Evolutionary conservation across 805 yeast species (phyloP).

Genomic region (Suhomyces faveliae): DNA sequence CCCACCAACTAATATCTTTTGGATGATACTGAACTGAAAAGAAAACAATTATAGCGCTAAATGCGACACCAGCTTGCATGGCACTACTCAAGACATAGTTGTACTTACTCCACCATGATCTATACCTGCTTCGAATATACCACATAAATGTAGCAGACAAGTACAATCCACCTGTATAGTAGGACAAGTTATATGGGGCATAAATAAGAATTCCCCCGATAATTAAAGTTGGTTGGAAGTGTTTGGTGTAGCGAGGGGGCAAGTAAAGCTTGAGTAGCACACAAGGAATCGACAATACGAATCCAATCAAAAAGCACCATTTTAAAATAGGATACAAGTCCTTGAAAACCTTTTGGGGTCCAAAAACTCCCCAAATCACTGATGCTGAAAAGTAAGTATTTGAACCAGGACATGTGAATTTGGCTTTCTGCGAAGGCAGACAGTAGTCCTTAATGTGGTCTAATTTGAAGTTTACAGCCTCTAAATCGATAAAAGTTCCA

Average conservation of each 20-base stretch:
- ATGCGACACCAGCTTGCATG: conserved; percentile 34
- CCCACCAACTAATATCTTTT: conserved; percentile 31
- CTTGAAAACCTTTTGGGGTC: conserved; percentile 28
- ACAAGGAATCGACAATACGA: conserved; percentile 23
- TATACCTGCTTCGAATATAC: conserved; percentile 23
- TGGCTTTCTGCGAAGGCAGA: conserved; percentile 36
- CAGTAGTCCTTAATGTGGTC: conserved; percentile 40
- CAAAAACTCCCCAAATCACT: conserved; percentile 61
- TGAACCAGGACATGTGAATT: conserved; percentile 39
- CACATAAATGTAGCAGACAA: conserved; percentile 25
- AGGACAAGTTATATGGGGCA: conserved; percentile 34
- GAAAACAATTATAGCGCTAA: conserved; percentile 32
- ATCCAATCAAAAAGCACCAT: conserved; percentile 36
- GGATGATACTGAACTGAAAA: conserved; percentile 36
- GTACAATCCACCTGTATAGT: conserved; percentile 28
- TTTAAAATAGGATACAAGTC: conserved; percentile 33
- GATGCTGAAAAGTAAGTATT: conserved; percentile 50
- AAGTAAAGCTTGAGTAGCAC: conserved; percentile 14
- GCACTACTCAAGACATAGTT: conserved; percentile 30
- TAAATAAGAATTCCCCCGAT: conserved; percentile 30
- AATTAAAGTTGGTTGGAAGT: conserved; percentile 33
- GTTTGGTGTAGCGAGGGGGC: conserved; percentile 18
- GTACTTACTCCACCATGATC: conserved; percentile 36
- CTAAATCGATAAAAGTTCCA: conserved; percentile 25
- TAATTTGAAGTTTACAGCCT: conserved; percentile 29